phyloP scores from a whole-genome alignment of 345 rosid genomes.

The Pugionium dolabratum region DNA sequence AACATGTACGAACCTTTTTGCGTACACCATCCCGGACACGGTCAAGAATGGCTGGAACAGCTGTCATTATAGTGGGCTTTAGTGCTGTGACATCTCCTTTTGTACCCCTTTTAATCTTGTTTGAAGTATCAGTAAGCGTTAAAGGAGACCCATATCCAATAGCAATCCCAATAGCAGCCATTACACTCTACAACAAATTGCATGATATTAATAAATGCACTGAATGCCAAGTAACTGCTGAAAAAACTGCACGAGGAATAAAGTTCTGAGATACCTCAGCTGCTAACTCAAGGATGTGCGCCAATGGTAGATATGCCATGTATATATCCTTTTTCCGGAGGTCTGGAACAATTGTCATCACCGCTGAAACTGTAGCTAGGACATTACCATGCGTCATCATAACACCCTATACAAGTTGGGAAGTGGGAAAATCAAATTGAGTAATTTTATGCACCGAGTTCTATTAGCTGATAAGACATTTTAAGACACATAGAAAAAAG shows the following conservation, averaged over 20 bases:
- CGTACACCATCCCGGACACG: slow-evolving; percentile 97
- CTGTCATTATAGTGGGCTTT: slow-evolving; percentile 88
- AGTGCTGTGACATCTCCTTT: slow-evolving; percentile 84
- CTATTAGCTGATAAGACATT: background rate
- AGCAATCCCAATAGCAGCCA: slow-evolving; percentile 84
- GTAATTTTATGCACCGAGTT: background rate
- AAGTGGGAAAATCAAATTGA: background rate
- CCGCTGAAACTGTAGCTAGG: slow-evolving; percentile 90
- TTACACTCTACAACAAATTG: slow-evolving; percentile 55
- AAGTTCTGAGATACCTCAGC: slow-evolving; percentile 64
- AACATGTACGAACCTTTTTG: slow-evolving; percentile 65
- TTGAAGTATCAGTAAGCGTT: slow-evolving; percentile 95
- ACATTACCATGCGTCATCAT: slow-evolving; percentile 98
- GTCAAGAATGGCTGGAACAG: slow-evolving; percentile 99
- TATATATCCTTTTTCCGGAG: slow-evolving; percentile 81
- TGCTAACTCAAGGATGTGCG: slow-evolving; percentile 95
- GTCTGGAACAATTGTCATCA: slow-evolving; percentile 86
- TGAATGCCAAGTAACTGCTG: slow-evolving; percentile 14
- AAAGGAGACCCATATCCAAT: slow-evolving; percentile 95
- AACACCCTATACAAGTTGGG: slow-evolving; percentile 68
- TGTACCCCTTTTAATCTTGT: slow-evolving; percentile 87
- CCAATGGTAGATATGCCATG: slow-evolving; percentile 88
- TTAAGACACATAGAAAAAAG: too few species aligned
- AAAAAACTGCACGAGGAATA: slow-evolving; percentile 10
- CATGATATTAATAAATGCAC: slow-evolving; percentile 14